Evolutionary conservation across 2,329 filamentous ascomycete genomes (phyloP).

Genomic region (Allantophomopsis lycopodina): DNA sequence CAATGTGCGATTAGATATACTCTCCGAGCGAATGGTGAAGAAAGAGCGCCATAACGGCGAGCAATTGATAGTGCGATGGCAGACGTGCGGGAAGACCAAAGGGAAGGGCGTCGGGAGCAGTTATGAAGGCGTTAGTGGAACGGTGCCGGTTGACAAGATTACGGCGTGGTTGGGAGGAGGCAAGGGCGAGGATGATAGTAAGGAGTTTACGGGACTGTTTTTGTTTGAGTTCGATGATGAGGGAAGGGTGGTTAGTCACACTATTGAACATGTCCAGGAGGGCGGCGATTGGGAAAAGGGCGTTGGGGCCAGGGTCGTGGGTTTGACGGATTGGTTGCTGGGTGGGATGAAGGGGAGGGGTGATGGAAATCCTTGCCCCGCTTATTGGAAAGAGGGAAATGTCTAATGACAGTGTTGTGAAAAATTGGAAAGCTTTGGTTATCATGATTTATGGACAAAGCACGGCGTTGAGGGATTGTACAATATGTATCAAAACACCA

Average conservation of each 20-base stretch:
- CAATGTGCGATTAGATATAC: slow-evolving; percentile 75
- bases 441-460: no score
- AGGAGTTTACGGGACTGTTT: slow-evolving; percentile 83
- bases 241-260: slow-evolving; percentile 74
- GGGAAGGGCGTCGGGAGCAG: slow-evolving; percentile 24
- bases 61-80: slow-evolving; percentile 86
- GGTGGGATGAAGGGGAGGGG: no score
- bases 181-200: slow-evolving; percentile 42
- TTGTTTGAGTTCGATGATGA: slow-evolving; percentile 90
- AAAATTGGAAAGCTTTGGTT: no score
- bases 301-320: slow-evolving; percentile 71
- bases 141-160: slow-evolving; percentile 38
- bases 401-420: no score
- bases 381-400: no score
- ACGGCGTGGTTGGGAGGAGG: slow-evolving; percentile 28
- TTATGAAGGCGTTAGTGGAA: slow-evolving; percentile 24
- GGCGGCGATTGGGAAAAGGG: slow-evolving; percentile 71
- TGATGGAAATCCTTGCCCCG: not conserved
- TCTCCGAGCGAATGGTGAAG: slow-evolving; percentile 67
- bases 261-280: slow-evolving; percentile 86
- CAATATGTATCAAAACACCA: no score
- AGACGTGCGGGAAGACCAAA: slow-evolving; percentile 43
- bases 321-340: slow-evolving; percentile 86
- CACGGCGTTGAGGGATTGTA: no score
- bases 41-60: slow-evolving; percentile 40